Conservation (phyloP, 2,329 filamentous ascomycete species). For the Colletotrichum australisinense region DNA sequence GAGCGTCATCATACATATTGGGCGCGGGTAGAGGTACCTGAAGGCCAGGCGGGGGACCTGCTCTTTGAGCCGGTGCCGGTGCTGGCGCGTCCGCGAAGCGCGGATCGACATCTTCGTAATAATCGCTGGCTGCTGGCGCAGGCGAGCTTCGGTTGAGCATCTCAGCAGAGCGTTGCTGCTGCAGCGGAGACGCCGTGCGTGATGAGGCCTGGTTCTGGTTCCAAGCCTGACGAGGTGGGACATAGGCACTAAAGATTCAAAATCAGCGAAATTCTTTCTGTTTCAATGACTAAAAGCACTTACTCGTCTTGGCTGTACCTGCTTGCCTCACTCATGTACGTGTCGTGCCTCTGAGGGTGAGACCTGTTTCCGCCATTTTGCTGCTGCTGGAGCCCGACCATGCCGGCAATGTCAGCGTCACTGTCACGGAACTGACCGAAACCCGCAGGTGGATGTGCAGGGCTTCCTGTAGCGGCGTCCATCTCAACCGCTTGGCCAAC, state of each 20-base stretch:
- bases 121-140: conserved; percentile 60
- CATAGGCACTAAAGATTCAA: conserved; percentile 62
- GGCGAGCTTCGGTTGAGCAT: conserved; percentile 47
- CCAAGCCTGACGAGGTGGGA: conserved; percentile 69
- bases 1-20: conserved; percentile 72
- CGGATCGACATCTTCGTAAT: conserved; percentile 95
- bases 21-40: conserved; percentile 42
- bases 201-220: conserved; percentile 58
- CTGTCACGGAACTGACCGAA: conserved; percentile 68
- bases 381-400: conserved; percentile 77
- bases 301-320: conserved; percentile 81
- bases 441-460: conserved; percentile 53
- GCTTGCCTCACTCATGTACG: conserved; percentile 74
- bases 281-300: conserved; percentile 48
- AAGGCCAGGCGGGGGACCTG: conserved; percentile 32
- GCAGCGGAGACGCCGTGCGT: conserved; percentile 57
- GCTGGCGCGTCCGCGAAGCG: conserved; percentile 69
- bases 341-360: conserved; percentile 55
- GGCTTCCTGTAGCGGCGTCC: conserved; percentile 74
- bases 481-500: conserved; percentile 82
- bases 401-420: conserved; percentile 78
- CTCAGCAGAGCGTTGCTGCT: conserved; percentile 44
- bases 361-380: conserved; percentile 38
- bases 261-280: conserved; percentile 39
- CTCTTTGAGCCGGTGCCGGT: conserved; percentile 35